phyloP scores from a whole-genome alignment of 495 filamentous ascomycete genomes.

The Podospora pseudopauciseta region DNA sequence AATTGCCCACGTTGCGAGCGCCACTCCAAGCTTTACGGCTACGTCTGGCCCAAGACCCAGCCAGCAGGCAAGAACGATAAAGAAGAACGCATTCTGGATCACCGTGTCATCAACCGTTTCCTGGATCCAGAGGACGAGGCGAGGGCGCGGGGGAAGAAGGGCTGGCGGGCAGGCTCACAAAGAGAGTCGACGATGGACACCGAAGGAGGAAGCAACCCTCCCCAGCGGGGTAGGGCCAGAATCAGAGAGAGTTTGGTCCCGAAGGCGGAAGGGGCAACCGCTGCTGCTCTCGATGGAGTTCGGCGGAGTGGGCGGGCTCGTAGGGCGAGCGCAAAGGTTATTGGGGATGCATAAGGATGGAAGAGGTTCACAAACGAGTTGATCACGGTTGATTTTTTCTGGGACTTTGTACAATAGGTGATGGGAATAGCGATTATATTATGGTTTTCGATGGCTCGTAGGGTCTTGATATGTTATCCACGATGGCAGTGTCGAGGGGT shows the following conservation, averaged over 20 bases:
- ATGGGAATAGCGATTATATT: neutral
- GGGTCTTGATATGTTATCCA: neutral
- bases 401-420: neutral
- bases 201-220: neutral
- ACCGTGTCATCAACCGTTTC: constrained; percentile 68
- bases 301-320: constrained; percentile 33
- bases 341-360: constrained; percentile 7
- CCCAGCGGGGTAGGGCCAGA: constrained; percentile 6
- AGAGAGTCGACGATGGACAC: constrained; percentile 10
- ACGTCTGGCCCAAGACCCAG: constrained; percentile 92
- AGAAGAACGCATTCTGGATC: constrained; percentile 73
- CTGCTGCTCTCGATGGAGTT: constrained; percentile 11
- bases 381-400: neutral
- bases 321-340: constrained; percentile 28
- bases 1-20: constrained; percentile 91
- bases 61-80: constrained; percentile 65
- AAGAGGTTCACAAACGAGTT: neutral
- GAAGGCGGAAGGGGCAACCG: neutral
- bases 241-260: neutral
- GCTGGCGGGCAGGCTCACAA: constrained; percentile 23
- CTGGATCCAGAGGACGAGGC: constrained; percentile 63
- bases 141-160: constrained; percentile 45
- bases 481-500: neutral
- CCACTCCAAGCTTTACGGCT: constrained; percentile 93
- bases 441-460: neutral